Base-by-base conservation (phyloP, 371 early-diverging fungal species). In the Mortierella sp. region DNA sequence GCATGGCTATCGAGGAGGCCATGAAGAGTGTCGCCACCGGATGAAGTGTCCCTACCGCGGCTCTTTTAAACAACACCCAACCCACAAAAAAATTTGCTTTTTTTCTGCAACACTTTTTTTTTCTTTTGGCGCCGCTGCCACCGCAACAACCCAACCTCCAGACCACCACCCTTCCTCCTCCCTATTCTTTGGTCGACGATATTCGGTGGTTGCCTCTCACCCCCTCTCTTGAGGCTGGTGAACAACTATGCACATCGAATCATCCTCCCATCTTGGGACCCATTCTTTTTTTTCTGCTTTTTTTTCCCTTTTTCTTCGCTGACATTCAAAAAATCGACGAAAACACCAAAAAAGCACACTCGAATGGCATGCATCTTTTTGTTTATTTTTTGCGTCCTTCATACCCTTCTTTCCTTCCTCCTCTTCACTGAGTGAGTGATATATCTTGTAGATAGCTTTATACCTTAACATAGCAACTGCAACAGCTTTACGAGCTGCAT, bases 1-100 rank as follows among this genome's bases (percentile, higher is more conserved):
- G 83, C 75, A 74, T 71, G 68, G 83, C 83, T 47, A 82, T 82
- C 48, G 83, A 82, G 66, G 75, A 69, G 68, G 83, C 77, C 40
- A 69, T 79, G 67, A 79, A 74, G 75, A 52, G 66, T 0, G 63
- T 79, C 11, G 68, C 74, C 9, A 34, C 75, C 58, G 77, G 71
- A 68, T 77, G 77, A 72, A 53, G 68, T 2, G 4, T 39, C 44
- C 4, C 26, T 37, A n/a, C 1, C 66, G 29, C 58, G 4, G 24
- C 19, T n/a, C 43, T 64, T 70, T 66, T 40, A 48, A 69, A 63
- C 41, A 26, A 31, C 31, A n/a, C 52, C 63, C 69, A 47, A 48
- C 47, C 48, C 48, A 45, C 48, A 70, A 64, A 69, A 69, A 70
- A 69, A 75, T 55, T 70, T 70, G 50, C 53, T 66, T 40, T 70